phyloP scores from a whole-genome alignment of 345 rosid species.

The Brassica juncea region DNA sequence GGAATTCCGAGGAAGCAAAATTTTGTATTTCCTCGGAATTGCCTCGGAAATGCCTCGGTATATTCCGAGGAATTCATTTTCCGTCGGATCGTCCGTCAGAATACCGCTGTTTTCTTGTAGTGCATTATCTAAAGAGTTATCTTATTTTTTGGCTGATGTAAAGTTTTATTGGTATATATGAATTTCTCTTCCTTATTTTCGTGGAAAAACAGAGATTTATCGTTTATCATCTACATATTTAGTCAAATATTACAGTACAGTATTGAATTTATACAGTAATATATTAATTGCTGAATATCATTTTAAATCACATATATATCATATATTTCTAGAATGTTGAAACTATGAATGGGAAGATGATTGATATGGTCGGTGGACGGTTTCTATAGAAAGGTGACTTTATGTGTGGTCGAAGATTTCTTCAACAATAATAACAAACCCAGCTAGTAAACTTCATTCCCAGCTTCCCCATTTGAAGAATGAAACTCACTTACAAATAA shows the following conservation, averaged over 20 bases:
- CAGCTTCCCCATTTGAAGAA: background rate
- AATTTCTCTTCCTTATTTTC: background rate
- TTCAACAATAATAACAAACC: background rate
- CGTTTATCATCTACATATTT: background rate
- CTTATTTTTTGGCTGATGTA: background rate
- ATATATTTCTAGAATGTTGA: background rate
- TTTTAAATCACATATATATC: background rate
- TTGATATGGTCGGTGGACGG: conserved; percentile 32
- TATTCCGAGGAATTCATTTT: too few relatives aligned
- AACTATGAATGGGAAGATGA: conserved; percentile 9
- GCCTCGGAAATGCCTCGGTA: too few relatives aligned
- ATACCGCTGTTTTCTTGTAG: too few relatives aligned
- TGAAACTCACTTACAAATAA: background rate
- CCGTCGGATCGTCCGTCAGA: too few relatives aligned
- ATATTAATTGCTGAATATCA: background rate
- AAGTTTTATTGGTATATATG: background rate
- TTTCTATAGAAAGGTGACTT: conserved; percentile 28
- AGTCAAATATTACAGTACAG: background rate
- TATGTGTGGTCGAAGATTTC: conserved; percentile 34
- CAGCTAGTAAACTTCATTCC: background rate
- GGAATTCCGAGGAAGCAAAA: too few relatives aligned
- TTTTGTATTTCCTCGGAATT: too few relatives aligned
- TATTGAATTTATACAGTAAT: background rate
- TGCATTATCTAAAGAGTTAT: background rate
- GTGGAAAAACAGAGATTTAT: background rate